Conservation (phyloP, 345 rosid species). For the Noccaea caerulescens region DNA sequence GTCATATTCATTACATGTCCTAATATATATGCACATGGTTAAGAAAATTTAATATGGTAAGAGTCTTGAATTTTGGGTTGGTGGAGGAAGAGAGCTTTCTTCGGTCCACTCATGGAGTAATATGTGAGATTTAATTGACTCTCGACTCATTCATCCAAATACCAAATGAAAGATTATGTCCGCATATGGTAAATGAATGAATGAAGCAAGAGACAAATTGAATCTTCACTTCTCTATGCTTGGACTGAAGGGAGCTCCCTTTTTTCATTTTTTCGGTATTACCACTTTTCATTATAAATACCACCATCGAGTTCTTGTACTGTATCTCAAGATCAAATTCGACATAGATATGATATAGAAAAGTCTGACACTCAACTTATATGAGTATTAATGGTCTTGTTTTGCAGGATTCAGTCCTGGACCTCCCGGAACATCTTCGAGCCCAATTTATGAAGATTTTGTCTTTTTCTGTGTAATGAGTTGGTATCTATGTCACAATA, state of each 20-base stretch:
- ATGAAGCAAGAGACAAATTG: slow-evolving; percentile 47
- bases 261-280: neutral
- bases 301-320: neutral
- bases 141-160: slow-evolving; percentile 49
- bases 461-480: slow-evolving; percentile 7
- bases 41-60: neutral
- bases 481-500: slow-evolving; percentile 2
- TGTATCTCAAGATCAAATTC: slow-evolving; percentile 14
- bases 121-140: slow-evolving; percentile 47
- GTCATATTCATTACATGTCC: neutral
- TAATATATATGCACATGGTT: slow-evolving; percentile 7
- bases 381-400: slow-evolving; percentile 18
- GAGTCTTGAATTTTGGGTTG: neutral
- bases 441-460: slow-evolving; percentile 7
- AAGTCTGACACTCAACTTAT: slow-evolving; percentile 7
- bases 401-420: slow-evolving; percentile 30
- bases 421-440: slow-evolving; percentile 20
- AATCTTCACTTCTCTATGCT: slow-evolving; percentile 48
- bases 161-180: slow-evolving; percentile 32
- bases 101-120: slow-evolving; percentile 50
- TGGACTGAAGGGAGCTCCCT: slow-evolving; percentile 57
- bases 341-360: neutral
- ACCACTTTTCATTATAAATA: neutral
- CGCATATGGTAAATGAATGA: slow-evolving; percentile 43
- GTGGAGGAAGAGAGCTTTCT: slow-evolving; percentile 47